These are phyloP conservation scores for Septoria petroselini DNA, from an alignment of 2,329 filamentous ascomycete genomes.

Conservation along the genomic window DNA sequence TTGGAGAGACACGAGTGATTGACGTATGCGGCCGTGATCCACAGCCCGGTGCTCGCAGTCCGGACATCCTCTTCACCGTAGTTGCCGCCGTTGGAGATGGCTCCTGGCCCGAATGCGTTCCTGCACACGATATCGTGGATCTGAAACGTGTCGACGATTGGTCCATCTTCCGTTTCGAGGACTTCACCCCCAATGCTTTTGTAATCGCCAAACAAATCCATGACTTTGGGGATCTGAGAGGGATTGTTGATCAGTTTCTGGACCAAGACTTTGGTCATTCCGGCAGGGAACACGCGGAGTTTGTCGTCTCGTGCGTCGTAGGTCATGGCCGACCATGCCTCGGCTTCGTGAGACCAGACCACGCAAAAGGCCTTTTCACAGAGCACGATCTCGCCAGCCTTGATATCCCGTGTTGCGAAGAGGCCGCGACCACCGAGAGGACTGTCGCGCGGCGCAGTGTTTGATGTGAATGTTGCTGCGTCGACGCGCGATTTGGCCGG, in stretches of 20 bases:
- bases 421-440: constrained; percentile 42
- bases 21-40: constrained; percentile 49
- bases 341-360: constrained; percentile 20
- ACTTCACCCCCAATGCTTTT: constrained; percentile 14
- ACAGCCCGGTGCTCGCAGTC: constrained; percentile 43
- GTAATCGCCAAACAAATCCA: constrained; percentile 19
- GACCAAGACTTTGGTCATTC: constrained; percentile 35
- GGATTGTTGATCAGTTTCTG: constrained; percentile 44
- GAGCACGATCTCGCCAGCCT: constrained; percentile 43
- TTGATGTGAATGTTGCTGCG: constrained; percentile 21
- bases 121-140: constrained; percentile 43
- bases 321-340: constrained; percentile 45
- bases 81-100: constrained; percentile 2
- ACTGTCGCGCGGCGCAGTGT: constrained; percentile 22
- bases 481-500: constrained; percentile 19
- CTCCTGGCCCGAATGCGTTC: constrained; percentile 39
- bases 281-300: constrained; percentile 25
- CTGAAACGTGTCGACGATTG: constrained; percentile 42
- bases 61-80: constrained; percentile 9
- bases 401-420: constrained; percentile 42
- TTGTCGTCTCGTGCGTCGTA: constrained; percentile 38
- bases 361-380: constrained; percentile 36
- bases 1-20: constrained; percentile 55
- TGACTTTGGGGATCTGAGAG: constrained; percentile 31
- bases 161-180: constrained; percentile 37